These are phyloP conservation scores for Fraxinus greggii DNA, from an alignment of 305 asterid genomes.

Conservation along the genomic window DNA sequence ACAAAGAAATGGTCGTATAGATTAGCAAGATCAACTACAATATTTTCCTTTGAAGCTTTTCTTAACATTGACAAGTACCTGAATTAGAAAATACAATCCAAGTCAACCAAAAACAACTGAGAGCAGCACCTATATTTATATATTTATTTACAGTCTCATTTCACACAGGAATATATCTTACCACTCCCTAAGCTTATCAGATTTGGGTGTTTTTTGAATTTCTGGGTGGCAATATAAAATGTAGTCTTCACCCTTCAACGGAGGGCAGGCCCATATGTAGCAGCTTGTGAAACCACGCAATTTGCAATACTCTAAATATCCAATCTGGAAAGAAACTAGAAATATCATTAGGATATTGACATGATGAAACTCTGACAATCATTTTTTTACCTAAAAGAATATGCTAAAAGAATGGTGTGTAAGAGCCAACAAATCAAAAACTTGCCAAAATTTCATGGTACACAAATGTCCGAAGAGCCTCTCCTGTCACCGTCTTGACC, in stretches of 20 bases:
- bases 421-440: conserved; percentile 25
- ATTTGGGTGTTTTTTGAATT: conserved; percentile 97
- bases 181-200: conserved; percentile 98
- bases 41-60: conserved; percentile 78
- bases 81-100: conserved; percentile 35
- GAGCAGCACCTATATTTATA: neutral
- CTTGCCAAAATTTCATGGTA: conserved; percentile 95
- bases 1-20: conserved; percentile 82
- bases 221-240: conserved; percentile 97
- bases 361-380: neutral
- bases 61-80: conserved; percentile 92
- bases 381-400: neutral
- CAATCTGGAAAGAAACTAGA: conserved; percentile 54
- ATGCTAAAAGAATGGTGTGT: neutral
- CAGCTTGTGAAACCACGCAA: conserved; percentile 95
- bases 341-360: conserved; percentile 17
- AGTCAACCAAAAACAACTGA: neutral
- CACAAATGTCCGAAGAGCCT: conserved; percentile 93
- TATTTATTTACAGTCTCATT: conserved; percentile 6
- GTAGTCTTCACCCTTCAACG: conserved; percentile 94
- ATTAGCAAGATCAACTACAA: conserved; percentile 84
- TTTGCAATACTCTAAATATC: conserved; percentile 90
- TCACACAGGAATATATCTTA: conserved; percentile 35
- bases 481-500: conserved; percentile 83
- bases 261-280: conserved; percentile 98